Evolutionary conservation across 768 basidiomycete species (phyloP).

Genomic region (Russula emetica): DNA sequence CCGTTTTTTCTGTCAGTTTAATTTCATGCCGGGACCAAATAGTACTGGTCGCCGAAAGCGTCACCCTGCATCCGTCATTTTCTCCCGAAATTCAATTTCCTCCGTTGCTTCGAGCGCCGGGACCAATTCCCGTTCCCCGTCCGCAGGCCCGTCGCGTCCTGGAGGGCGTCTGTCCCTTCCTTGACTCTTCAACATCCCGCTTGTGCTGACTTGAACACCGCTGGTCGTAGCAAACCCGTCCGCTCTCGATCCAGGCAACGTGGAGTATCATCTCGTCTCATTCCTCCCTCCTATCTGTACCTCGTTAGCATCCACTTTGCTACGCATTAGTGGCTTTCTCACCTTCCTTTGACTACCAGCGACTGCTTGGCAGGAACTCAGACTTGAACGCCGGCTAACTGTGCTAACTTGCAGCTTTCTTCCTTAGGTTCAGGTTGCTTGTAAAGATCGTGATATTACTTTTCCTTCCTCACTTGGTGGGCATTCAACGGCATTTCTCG

Average conservation of each 20-base stretch:
- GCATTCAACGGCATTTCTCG: not conserved
- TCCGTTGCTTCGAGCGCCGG: conserved; percentile 21
- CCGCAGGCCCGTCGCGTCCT: conserved; percentile 8
- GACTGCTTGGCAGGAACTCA: conserved; percentile 1
- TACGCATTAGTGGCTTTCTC: not conserved
- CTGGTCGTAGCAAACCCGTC: conserved; percentile 1
- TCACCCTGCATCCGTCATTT: conserved; percentile 25
- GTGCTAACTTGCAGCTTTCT: not conserved
- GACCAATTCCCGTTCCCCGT: conserved; percentile 16
- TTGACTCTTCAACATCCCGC: conserved; percentile 19
- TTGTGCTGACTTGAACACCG: conserved; percentile 11
- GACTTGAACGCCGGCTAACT: conserved; percentile 4
- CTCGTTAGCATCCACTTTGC: not conserved
- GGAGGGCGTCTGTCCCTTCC: conserved; percentile 11
- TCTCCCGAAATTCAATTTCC: conserved; percentile 25
- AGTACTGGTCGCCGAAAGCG: conserved; percentile 27
- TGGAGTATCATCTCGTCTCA: conserved; percentile 8
- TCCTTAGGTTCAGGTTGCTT: conserved; percentile 6
- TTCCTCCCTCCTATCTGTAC: not conserved
- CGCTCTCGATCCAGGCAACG: conserved; percentile 8
- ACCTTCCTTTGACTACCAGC: not conserved
- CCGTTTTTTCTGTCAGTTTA: conserved; percentile 9
- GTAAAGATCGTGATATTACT: conserved; percentile 4
- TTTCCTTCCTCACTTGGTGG: conserved; percentile 5
- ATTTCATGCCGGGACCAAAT: conserved; percentile 24